Evolutionary conservation across 1,139 yeast species (phyloP).

Genomic region (Lodderomyces theae): DNA sequence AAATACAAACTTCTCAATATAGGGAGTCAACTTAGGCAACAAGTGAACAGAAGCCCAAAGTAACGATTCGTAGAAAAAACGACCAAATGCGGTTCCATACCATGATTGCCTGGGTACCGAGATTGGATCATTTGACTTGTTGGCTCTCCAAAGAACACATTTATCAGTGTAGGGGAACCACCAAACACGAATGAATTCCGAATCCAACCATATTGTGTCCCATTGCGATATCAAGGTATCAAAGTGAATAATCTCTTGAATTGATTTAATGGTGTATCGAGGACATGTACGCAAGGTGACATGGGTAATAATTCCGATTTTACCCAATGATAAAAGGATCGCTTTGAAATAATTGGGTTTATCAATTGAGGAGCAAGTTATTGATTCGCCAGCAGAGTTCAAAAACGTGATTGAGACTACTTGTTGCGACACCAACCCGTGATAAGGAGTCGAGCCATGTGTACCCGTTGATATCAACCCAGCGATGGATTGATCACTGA

Average conservation of each 20-base stretch:
- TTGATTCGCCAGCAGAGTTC: slow-evolving; percentile 68
- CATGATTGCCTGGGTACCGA: slow-evolving; percentile 73
- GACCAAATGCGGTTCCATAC: slow-evolving; percentile 79
- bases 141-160: slow-evolving; percentile 89
- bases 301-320: slow-evolving; percentile 83
- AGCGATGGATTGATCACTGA: slow-evolving; percentile 89
- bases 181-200: slow-evolving; percentile 94
- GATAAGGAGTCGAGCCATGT: slow-evolving; percentile 92
- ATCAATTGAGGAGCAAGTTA: slow-evolving; percentile 66
- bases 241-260: slow-evolving; percentile 78
- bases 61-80: slow-evolving; percentile 74
- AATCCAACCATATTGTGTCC: slow-evolving; percentile 78
- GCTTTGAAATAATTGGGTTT: slow-evolving; percentile 77
- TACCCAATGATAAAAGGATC: slow-evolving; percentile 84
- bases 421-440: slow-evolving; percentile 87
- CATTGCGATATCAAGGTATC: slow-evolving; percentile 65
- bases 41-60: slow-evolving; percentile 77
- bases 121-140: slow-evolving; percentile 60
- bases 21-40: slow-evolving; percentile 75
- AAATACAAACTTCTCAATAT: slow-evolving; percentile 80
- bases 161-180: slow-evolving; percentile 93
- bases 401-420: slow-evolving; percentile 73
- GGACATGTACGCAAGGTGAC: slow-evolving; percentile 90
- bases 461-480: slow-evolving; percentile 96
- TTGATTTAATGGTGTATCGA: slow-evolving; percentile 73